Conservation (phyloP, 352 stramenopile species). For the Globisporangium radiosum region DNA sequence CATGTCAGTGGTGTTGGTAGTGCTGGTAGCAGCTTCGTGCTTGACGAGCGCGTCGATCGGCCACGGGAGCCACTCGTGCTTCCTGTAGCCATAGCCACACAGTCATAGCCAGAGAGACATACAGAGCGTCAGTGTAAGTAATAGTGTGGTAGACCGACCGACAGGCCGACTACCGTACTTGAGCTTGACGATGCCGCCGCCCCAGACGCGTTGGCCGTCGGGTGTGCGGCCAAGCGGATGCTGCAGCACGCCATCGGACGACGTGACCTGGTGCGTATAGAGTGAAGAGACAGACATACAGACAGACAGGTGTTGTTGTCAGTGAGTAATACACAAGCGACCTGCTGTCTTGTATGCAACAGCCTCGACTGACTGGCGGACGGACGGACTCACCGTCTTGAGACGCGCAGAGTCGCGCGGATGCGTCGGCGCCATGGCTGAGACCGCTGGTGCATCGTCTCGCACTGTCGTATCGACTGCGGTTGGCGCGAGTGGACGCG, state of each 20-base stretch:
- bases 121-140: background rate
- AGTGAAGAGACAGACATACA: background rate
- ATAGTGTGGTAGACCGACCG: background rate
- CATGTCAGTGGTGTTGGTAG: background rate
- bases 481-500: too few species aligned
- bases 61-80: conserved; percentile 43
- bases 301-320: background rate
- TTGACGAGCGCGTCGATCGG: conserved; percentile 50
- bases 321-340: too few species aligned
- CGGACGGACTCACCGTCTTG: too few species aligned
- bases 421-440: too few species aligned
- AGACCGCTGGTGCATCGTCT: too few species aligned
- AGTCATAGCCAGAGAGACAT: background rate
- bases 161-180: conserved; percentile 9
- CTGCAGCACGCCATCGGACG: conserved; percentile 34
- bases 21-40: conserved; percentile 24
- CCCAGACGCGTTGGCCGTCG: conserved; percentile 53
- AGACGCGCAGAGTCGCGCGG: too few species aligned
- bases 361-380: too few species aligned
- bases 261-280: conserved; percentile 16
- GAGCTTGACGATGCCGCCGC: conserved; percentile 53
- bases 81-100: conserved; percentile 13
- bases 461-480: too few species aligned
- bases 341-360: too few species aligned
- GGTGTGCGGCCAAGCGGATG: conserved; percentile 36